Evolutionary conservation across 2,329 filamentous ascomycete genomes (phyloP).

Genomic region (Colletotrichum sojae): DNA sequence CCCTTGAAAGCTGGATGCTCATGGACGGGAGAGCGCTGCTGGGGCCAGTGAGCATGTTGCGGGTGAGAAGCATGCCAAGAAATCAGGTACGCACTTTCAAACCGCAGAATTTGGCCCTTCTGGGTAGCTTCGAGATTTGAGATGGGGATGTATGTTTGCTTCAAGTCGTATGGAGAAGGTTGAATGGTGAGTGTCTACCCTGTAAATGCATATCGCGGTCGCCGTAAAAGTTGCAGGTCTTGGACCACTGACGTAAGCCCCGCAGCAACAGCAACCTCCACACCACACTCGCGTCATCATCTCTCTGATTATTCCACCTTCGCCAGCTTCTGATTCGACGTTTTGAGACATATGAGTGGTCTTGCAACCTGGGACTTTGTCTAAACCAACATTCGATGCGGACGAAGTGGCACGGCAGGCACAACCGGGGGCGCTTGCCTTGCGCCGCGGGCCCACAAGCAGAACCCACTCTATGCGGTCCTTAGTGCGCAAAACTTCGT

Average conservation of each 20-base stretch:
- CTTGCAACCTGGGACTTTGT: too few relatives aligned
- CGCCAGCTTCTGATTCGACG: too few relatives aligned
- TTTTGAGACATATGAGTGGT: too few relatives aligned
- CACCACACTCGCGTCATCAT: not conserved
- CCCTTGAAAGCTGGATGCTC: slow-evolving; percentile 26
- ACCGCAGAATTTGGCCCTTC: not conserved
- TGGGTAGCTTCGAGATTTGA: not conserved
- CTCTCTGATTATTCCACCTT: not conserved
- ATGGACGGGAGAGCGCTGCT: slow-evolving; percentile 14
- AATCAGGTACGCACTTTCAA: not conserved
- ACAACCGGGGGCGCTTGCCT: not conserved
- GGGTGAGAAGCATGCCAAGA: not conserved
- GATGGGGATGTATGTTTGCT: not conserved
- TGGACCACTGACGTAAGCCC: slow-evolving; percentile 24
- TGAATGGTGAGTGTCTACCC: not conserved
- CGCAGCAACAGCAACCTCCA: slow-evolving; percentile 19
- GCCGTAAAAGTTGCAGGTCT: not conserved
- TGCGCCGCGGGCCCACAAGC: not conserved
- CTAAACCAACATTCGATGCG: too few relatives aligned
- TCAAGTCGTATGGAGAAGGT: not conserved
- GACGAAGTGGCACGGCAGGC: not conserved
- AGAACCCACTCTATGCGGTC: not conserved
- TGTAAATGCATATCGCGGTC: slow-evolving; percentile 28
- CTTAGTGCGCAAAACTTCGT: not conserved
- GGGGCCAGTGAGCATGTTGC: slow-evolving; percentile 20